phyloP scores from a whole-genome alignment of 2,329 filamentous ascomycete species.

The Phyllachora maydis region DNA sequence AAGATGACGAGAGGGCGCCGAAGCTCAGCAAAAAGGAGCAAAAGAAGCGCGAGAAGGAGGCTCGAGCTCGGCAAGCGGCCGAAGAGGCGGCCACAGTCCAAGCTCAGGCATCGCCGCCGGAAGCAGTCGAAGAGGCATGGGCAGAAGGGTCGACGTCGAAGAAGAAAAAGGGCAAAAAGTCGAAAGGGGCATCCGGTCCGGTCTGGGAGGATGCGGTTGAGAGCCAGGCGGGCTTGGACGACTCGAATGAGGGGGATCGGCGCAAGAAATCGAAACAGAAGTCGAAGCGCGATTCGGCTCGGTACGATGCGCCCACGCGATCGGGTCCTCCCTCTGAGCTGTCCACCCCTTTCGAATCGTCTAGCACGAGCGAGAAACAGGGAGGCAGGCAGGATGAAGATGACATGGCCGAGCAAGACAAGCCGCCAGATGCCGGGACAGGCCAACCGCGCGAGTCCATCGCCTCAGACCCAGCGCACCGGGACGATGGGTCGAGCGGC shows the following conservation, averaged over 20 bases:
- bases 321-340: too few relatives aligned
- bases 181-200: constrained; percentile 2
- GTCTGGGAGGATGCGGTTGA: constrained; percentile 4
- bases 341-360: too few relatives aligned
- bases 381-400: constrained; percentile 28
- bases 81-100: constrained; percentile 5
- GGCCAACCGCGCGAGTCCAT: too few relatives aligned
- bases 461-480: constrained; percentile 17
- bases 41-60: constrained; percentile 23
- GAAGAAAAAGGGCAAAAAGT: constrained; percentile 12
- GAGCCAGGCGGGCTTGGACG: constrained; percentile 8
- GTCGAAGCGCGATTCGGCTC: too few relatives aligned
- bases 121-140: neutral
- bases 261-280: constrained; percentile 12
- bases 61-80: constrained; percentile 9
- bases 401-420: too few relatives aligned
- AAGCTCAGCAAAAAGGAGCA: constrained; percentile 26
- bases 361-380: too few relatives aligned
- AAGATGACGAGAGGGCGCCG: too few relatives aligned
- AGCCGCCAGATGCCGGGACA: too few relatives aligned
- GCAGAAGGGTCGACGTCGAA: constrained; percentile 6
- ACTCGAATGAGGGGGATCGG: constrained; percentile 10
- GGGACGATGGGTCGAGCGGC: too few relatives aligned
- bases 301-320: too few relatives aligned
- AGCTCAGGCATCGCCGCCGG: neutral